Base-by-base conservation (phyloP, 2,329 filamentous ascomycete genomes). In the Fusarium sp. region DNA sequence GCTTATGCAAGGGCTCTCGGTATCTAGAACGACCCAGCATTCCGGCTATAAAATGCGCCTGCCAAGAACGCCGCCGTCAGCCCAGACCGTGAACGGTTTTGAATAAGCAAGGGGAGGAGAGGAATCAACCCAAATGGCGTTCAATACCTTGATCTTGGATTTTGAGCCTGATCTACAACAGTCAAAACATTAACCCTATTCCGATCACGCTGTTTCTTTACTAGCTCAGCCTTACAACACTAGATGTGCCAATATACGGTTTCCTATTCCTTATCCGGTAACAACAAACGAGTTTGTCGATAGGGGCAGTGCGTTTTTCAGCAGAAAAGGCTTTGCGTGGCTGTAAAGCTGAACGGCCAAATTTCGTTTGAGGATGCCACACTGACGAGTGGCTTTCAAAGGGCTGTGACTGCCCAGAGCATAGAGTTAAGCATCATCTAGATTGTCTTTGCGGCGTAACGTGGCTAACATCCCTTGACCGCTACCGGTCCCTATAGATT, bases 141-240 rank as follows among this genome's bases (percentile, higher is more conserved):
- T 28, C 32, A 41, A 54, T 61, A 61, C 44, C 58, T 48, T 41
- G 44, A 59, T 59, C 54, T 41, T 32, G 28, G 42, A 28, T 7
- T 47, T 54, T 45, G 11, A 54, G 26, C n/a, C 8, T 38, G 19
- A 19, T 7, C 12, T 34, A 12, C 12, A 25, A 13, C 7, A 15
- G 6, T 11, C 36, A 22, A 28, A 8, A 10, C 24, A 12, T 48
- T 35, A 50, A 15, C 11, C 40, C 10, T 6, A 5, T 47, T 46
- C 13, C 35, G 8, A 28, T 36, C 3, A 35, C 7, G 19, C 19
- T 19, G 19, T 19, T 7, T n/a, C 19, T 12, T 3, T 11, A 12
- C 19, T 26, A 8, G 24, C 9, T 39, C 48, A 61, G 54, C 54
- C 48, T 43, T 54, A 40, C 36, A 28, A 10, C 10, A 35, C 8